phyloP scores from a whole-genome alignment of 495 filamentous ascomycete genomes.

The Ascodesmis nigricans region DNA sequence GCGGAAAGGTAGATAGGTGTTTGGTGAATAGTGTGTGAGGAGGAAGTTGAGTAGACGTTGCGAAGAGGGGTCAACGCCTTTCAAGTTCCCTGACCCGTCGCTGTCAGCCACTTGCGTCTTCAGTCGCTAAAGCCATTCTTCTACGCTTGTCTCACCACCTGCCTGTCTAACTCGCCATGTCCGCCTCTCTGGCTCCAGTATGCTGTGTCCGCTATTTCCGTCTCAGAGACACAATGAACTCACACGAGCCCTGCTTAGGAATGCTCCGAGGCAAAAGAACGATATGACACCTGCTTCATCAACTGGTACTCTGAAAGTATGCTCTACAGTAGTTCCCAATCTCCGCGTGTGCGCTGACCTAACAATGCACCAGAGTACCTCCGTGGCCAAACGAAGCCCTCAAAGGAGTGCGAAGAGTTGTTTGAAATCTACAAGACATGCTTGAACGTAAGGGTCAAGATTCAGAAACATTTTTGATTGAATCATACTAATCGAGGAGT shows the following conservation, averaged over 20 bases:
- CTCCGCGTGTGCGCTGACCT: not conserved
- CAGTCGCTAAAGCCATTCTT: too few relatives aligned
- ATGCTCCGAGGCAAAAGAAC: conserved; percentile 25
- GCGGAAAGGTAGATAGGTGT: too few relatives aligned
- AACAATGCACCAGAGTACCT: conserved; percentile 35
- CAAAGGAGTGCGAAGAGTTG: conserved; percentile 44
- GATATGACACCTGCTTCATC: conserved; percentile 54
- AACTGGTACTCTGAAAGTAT: conserved; percentile 66
- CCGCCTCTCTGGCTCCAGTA: conserved; percentile 35
- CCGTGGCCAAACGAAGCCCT: conserved; percentile 34
- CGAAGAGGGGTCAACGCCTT: too few relatives aligned
- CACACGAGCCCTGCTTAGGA: conserved; percentile 11
- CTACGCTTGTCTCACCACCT: too few relatives aligned
- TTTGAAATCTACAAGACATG: conserved; percentile 48
- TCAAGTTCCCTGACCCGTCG: too few relatives aligned
- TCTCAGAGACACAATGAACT: conserved; percentile 9
- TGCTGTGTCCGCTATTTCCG: not conserved
- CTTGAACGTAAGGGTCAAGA: conserved; percentile 31
- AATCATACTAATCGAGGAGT: conserved; percentile 5
- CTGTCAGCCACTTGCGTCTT: too few relatives aligned
- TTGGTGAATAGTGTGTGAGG: too few relatives aligned
- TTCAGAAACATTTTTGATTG: not conserved
- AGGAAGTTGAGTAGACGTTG: too few relatives aligned
- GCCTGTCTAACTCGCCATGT: conserved; percentile 30
- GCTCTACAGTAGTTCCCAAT: conserved; percentile 3